Percentiles rank a stretch among this genome's conserved stretches.
These are phyloP conservation scores for Secale cereale DNA, from an alignment of 176 grass and related monocot genomes.

Conservation along the genomic window DNA sequence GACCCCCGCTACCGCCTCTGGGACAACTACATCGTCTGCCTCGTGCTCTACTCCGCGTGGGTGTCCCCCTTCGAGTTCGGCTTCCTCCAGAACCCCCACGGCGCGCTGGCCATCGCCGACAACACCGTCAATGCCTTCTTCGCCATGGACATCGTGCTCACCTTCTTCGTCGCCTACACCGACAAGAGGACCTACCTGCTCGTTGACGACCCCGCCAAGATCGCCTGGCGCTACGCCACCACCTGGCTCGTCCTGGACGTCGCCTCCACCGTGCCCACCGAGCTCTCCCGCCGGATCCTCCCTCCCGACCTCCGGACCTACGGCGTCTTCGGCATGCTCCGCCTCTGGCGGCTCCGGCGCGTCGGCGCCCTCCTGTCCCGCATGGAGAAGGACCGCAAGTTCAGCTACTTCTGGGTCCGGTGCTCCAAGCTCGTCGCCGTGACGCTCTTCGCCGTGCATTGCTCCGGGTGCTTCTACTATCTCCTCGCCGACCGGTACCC, in stretches of 20 bases:
- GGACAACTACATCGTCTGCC: neutral
- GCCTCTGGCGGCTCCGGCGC: slow-evolving; percentile 40
- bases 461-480: slow-evolving; percentile 85
- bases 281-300: slow-evolving; percentile 15
- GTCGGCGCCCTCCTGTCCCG: slow-evolving; percentile 37
- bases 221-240: slow-evolving; percentile 43
- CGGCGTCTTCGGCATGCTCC: slow-evolving; percentile 46
- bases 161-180: slow-evolving; percentile 70
- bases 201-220: slow-evolving; percentile 50
- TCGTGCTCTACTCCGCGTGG: slow-evolving; percentile 77
- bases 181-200: slow-evolving; percentile 48
- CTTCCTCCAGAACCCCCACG: slow-evolving; percentile 39
- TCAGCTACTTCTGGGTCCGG: slow-evolving; percentile 84
- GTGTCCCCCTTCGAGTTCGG: slow-evolving; percentile 73
- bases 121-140: slow-evolving; percentile 61
- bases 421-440: slow-evolving; percentile 62
- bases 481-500: slow-evolving; percentile 71
- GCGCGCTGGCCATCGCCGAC: slow-evolving; percentile 45
- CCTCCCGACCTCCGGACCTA: neutral
- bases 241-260: slow-evolving; percentile 41
- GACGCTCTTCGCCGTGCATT: slow-evolving; percentile 79
- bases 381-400: slow-evolving; percentile 70
- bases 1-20: slow-evolving; percentile 51
- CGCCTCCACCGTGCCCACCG: slow-evolving; percentile 30
- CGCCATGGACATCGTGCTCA: slow-evolving; percentile 66